phyloP scores from a whole-genome alignment of 805 yeast genomes.

The Metschnikowia cerradonensis region DNA sequence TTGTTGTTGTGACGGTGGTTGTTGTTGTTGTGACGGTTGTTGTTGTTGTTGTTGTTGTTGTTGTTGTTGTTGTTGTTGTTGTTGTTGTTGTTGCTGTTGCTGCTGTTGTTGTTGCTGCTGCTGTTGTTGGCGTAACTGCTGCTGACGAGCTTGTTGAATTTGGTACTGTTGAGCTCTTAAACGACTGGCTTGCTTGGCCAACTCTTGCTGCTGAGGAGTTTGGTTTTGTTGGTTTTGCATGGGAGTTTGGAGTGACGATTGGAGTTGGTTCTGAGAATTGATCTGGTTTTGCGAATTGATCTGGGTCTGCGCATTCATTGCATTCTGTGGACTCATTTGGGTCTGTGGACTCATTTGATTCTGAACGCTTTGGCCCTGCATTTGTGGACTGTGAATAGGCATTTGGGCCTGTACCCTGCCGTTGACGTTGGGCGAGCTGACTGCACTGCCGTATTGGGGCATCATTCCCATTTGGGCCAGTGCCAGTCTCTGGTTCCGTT shows the following conservation, averaged over 20 bases:
- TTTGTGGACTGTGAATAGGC: slow-evolving; percentile 3
- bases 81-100: slow-evolving; percentile 11
- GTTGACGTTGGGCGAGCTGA: background rate
- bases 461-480: slow-evolving; percentile 1
- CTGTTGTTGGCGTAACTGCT: slow-evolving; percentile 12
- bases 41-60: slow-evolving; percentile 11
- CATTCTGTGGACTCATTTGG: background rate
- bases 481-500: slow-evolving; percentile 5
- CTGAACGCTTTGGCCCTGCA: background rate
- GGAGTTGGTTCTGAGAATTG: background rate
- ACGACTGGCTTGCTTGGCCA: slow-evolving; percentile 13
- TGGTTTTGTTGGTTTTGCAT: slow-evolving; percentile 5
- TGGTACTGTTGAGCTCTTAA: slow-evolving; percentile 17
- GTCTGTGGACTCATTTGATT: background rate
- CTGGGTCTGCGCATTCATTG: background rate
- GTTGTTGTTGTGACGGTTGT: slow-evolving; percentile 6
- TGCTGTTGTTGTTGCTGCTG: slow-evolving; percentile 10
- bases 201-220: slow-evolving; percentile 10
- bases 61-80: slow-evolving; percentile 7
- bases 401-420: background rate
- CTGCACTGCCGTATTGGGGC: slow-evolving; percentile 2
- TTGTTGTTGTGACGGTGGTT: slow-evolving; percentile 11
- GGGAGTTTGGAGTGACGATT: background rate
- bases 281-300: background rate
- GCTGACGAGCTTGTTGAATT: slow-evolving; percentile 16